Base-by-base conservation (phyloP, 345 rosid genomes). In the Dimocarpus longan region DNA sequence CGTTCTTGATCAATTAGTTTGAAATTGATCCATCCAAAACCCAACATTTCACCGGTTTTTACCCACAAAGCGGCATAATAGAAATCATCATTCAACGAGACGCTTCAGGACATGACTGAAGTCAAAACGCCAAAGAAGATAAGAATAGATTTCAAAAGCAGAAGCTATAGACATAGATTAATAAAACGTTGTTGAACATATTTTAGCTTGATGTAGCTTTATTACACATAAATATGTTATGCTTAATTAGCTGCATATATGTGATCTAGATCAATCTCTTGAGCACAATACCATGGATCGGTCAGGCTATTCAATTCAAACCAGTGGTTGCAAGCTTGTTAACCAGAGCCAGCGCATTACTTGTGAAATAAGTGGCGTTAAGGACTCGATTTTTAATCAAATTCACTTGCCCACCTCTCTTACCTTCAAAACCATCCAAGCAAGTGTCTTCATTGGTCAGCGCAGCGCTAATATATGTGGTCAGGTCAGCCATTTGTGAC, bases 301-400 rank as follows among this genome's bases (percentile, higher is more conserved):
- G 32, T 32, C 16, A 70, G 48, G 74, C 78, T 79, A 26, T 52
- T 32, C 12, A 46, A 3, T 46, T 67, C 68, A 87, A 74, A 21
- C 94, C 92, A 52, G 87, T 65, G 16, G 93, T 81, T 0, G 91
- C 94, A 24, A 95, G 93, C 76, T 89, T 92, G 78, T 89, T 92
- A 24, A 89, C 89, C 72, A 93, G 91, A 74, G 97, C 99, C 76
- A 93, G 87, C 5, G 99, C 94, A 67, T 90, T 95, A 66, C 98
- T 95, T 0, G 97, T 84, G 10, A 90, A 22, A 75, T 91, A 91
- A 66, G 85, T 77, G 19, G 82, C 80, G 46, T 76, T 88, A 10
- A 83, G 26, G 70, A 92, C 94, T 77, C 81, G 85, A 11, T 71
- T 75, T 26, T 76, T 82, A 60, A 90, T 24, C 77, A 76, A 32